Evolutionary conservation across 202 grass and related monocot genomes (phyloP), one percentile per base, ranked within the genome.

Genomic region (Eragrostis tef): DNA sequence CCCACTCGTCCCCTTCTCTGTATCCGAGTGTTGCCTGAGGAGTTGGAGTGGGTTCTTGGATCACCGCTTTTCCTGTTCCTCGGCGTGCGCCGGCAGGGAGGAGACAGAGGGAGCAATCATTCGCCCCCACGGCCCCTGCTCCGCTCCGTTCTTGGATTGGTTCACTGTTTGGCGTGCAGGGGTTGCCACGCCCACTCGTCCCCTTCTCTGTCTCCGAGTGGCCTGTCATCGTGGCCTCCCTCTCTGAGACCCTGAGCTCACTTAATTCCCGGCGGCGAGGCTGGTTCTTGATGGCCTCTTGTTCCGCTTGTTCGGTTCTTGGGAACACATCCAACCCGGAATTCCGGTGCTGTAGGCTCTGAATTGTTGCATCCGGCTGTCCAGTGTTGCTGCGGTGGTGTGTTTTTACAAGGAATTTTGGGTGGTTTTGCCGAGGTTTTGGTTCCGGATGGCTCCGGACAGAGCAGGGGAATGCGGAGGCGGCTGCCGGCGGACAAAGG

Each of bases 201-300:
- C 22, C n/a, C 19, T 9, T 74, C 70, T 9, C 44, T 39, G 34
- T 19, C 48, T 13, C 26, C 2, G 19, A 29, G 2, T 15, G 39
- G 50, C 22, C 17, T 31, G 29, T 31, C 2, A 31, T 31, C 27
- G 9, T 61, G 50, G n/a, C 53, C n/a, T 57, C 53, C 49, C 25
- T 36, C 34, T 58, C 11, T 77, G 25, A 49, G 62, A 57, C 16
- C 50, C 12, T 57, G 68, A 84, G 47, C 48, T 76, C 61, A 34
- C 63, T 68, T 49, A n/a, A 70, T 31, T 52, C 31, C 57, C 17
- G 5, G 43, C 47, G 12, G 64, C 54, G 25, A 69, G 34, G 21
- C 21, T 29, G 39, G 42, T 71, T 81, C 79, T 72, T 72, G 24
- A 71, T 81, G 54, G 65, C 51, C 41, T 70, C 79, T 29, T 46